Evolutionary conservation across 331 rosid genomes (phyloP).

Genomic region (Malus hybrid): DNA sequence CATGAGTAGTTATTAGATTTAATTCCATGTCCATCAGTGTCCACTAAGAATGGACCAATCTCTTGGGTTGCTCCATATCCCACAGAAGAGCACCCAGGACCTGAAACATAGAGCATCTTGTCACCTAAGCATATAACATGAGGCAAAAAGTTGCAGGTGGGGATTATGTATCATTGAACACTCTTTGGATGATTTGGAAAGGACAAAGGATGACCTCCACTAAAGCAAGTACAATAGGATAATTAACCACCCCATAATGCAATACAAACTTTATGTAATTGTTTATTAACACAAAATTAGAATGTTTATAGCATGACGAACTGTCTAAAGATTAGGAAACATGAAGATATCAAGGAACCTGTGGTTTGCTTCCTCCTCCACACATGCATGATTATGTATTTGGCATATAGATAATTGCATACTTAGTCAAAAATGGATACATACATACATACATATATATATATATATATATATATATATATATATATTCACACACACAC

Average conservation of each 20-base stretch:
- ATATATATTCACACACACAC: no score
- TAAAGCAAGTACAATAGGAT: not conserved
- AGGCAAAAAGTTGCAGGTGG: slow-evolving; percentile 11
- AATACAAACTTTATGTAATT: slow-evolving; percentile 2
- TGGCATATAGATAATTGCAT: not conserved
- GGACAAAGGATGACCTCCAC: slow-evolving; percentile 6
- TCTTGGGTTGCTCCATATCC: slow-evolving; percentile 98
- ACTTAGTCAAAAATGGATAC: slow-evolving; percentile 6
- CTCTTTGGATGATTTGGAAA: slow-evolving; percentile 13
- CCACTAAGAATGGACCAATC: slow-evolving; percentile 91
- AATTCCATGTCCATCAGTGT: slow-evolving; percentile 45
- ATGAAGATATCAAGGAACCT: slow-evolving; percentile 7
- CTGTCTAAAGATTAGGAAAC: slow-evolving; percentile 26
- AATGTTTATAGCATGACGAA: not conserved
- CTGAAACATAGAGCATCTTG: slow-evolving; percentile 45
- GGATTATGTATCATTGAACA: not conserved
- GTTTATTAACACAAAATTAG: not conserved
- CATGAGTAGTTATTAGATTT: slow-evolving; percentile 64
- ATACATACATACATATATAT: no score
- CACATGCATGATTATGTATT: not conserved
- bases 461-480: not conserved
- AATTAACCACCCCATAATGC: not conserved
- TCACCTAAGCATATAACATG: slow-evolving; percentile 52
- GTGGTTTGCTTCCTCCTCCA: slow-evolving; percentile 3
- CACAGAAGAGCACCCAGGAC: slow-evolving; percentile 99